Evolutionary conservation across 345 rosid species (phyloP), one percentile per base, ranked within the genome.

Genomic region (Lagerstroemia speciosa): DNA sequence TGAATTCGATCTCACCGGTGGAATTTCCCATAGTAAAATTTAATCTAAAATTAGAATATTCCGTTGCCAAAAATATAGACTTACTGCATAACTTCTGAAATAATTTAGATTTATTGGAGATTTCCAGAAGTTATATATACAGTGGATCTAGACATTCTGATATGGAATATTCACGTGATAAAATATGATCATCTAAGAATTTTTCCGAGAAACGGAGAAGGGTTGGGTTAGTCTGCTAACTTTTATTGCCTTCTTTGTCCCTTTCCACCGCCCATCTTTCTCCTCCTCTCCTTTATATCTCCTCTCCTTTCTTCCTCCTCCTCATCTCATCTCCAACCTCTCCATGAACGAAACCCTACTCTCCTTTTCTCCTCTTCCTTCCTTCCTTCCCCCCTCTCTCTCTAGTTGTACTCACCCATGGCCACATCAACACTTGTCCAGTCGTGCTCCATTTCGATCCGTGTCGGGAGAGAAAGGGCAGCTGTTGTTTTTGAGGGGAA

Each of bases 401-500:
- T 15, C 14, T 2, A 9, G 11, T 10, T 41, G 14, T 36, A 40
- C 3, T 24, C 40, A 43, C n/a, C 58, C 45, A 26, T 27, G 22
- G 3, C 2, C 31, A 60, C 9, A 36, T 36, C 38, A 36, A 16
- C 64, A 36, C 7, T 2, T 26, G 4, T 12, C 5, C 11, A 9
- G 6, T 12, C n/a, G 19, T 60, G n/a, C 14, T 27, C 14, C 14
- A 0, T 2, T 0, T 63, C 17, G 19, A 33, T 20, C 10, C 14
- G n/a, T 4, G 24, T 17, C 1, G 2, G 20, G 19, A 58, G 14
- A 26, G 16, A 58, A 0, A 53, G 19, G 68, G 68, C 34, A 67
- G 60, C 38, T 36, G 30, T 64, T 64, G 50, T 20, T 78, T 83
- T 87, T 88, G 94, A 81, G 97, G 90, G 97, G 94, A 85, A 77